Conservation (phyloP, 495 filamentous ascomycete species). For the Hyaloscypha bicolor region DNA sequence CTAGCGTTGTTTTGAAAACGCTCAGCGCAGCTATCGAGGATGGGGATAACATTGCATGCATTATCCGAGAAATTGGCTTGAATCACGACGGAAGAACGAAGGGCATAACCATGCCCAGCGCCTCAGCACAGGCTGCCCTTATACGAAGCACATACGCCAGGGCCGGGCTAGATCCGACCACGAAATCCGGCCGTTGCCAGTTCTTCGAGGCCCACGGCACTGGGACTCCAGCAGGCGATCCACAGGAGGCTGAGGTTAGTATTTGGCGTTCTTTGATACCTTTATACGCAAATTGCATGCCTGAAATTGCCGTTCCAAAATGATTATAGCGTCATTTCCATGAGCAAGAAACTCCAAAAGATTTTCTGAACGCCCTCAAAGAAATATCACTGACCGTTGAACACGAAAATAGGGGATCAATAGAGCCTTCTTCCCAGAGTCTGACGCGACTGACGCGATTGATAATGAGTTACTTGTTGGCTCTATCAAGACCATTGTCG, state of each 20-base stretch:
- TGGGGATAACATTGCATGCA: slow-evolving; percentile 58
- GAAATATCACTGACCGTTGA: no score
- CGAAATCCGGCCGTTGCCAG: neutral
- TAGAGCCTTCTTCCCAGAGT: no score
- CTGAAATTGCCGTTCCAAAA: no score
- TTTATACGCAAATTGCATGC: no score
- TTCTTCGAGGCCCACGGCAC: slow-evolving; percentile 26
- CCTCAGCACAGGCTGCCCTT: slow-evolving; percentile 55
- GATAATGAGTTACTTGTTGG: slow-evolving; percentile 42
- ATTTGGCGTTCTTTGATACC: no score
- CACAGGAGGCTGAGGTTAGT: neutral
- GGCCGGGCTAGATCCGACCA: slow-evolving; percentile 33
- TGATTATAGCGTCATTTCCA: no score
- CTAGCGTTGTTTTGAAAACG: slow-evolving; percentile 59
- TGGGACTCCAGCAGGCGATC: slow-evolving; percentile 1
- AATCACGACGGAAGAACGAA: slow-evolving; percentile 61
- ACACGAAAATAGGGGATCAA: no score
- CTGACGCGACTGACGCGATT: no score
- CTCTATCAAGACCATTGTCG: slow-evolving; percentile 52
- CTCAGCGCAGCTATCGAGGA: slow-evolving; percentile 56
- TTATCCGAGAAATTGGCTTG: slow-evolving; percentile 55
- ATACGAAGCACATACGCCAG: slow-evolving; percentile 53
- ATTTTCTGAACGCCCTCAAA: no score
- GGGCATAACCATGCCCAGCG: slow-evolving; percentile 61
- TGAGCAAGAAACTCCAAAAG: no score